Conservation (phyloP, 257 asterid genomes). For the Haberlea rhodopensis region DNA sequence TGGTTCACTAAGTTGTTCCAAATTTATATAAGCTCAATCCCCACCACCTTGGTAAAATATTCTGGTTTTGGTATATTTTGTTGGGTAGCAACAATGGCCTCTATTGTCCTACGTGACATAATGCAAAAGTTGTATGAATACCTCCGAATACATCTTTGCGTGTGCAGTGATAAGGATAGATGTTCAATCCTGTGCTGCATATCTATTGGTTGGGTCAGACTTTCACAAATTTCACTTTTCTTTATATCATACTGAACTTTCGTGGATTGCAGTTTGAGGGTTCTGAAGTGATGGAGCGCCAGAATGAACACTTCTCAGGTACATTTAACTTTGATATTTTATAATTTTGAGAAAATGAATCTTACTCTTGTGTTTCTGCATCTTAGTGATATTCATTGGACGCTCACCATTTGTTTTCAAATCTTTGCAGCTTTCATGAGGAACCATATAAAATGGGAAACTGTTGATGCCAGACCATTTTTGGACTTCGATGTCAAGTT, state of each 20-base stretch:
- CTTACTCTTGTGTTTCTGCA: background rate
- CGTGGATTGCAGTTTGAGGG: conserved; percentile 66
- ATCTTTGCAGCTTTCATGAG: conserved; percentile 69
- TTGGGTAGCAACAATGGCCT: background rate
- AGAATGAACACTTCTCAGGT: conserved; percentile 80
- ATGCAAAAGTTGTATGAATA: no score
- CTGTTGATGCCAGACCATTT: conserved; percentile 44
- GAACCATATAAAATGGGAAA: conserved; percentile 71
- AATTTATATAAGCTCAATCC: background rate
- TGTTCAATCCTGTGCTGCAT: background rate
- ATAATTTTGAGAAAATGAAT: background rate
- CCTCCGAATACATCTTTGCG: background rate
- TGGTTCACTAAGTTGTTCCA: background rate
- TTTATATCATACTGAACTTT: conserved; percentile 18
- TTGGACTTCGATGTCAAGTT: conserved; percentile 64
- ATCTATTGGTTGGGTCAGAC: background rate
- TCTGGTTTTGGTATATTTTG: background rate
- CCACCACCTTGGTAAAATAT: background rate
- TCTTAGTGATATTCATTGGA: background rate
- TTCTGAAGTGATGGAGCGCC: conserved; percentile 62
- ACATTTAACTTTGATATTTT: background rate
- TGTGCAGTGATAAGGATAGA: background rate
- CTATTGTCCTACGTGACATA: background rate
- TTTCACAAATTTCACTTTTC: background rate
- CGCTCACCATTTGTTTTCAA: background rate